Evolutionary conservation across 345 rosid genomes (phyloP), one percentile per base, ranked within the genome.

Genomic region (Hibiscus trionum): DNA sequence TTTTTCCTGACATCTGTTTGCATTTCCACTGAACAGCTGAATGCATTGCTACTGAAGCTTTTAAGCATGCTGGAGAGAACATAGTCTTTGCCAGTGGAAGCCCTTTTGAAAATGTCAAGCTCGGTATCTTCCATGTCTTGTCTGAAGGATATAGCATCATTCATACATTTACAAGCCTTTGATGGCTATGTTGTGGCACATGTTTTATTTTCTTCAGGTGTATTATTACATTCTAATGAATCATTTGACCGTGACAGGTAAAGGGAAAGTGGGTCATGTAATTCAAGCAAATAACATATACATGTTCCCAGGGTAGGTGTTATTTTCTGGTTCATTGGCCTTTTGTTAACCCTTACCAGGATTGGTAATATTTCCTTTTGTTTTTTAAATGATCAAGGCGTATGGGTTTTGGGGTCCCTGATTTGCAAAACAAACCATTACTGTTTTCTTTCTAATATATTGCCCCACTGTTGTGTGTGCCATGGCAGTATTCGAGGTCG

Each of bases 261-360:
- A 90, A 65, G 97, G 99, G 61, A 89, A 81, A 80, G 82, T 86
- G 29, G 97, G 99, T 52, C 88, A 89, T 82, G 99, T 88, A 77
- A 95, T 92, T 86, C 99, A 95, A 76, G 98, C 98, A 73, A 95
- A 95, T 82, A 95, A 95, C 82, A 92, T 95, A 97, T 95, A 95
- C 83, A 86, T 95, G 69, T 95, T 95, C 84, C 99, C 99, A 0
- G 99, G 99, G 97, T 95, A 65, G 55, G 97, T 77, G 37, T 75
- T 82, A 57, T 27, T 60, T 57, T 75, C 68, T 69, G 31, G 16
- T 69, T 81, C 39, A 6, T 74, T 21, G 44, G 15, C 53, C 33
- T 65, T 47, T 37, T 11, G 7, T 71, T 74, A 17, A 35, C 55
- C 24, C 60, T 27, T 44, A 70, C 64, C 91, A 95, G 97, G 77